Base-by-base conservation (phyloP, 371 early-diverging fungal species). In the Mucor irregularis region DNA sequence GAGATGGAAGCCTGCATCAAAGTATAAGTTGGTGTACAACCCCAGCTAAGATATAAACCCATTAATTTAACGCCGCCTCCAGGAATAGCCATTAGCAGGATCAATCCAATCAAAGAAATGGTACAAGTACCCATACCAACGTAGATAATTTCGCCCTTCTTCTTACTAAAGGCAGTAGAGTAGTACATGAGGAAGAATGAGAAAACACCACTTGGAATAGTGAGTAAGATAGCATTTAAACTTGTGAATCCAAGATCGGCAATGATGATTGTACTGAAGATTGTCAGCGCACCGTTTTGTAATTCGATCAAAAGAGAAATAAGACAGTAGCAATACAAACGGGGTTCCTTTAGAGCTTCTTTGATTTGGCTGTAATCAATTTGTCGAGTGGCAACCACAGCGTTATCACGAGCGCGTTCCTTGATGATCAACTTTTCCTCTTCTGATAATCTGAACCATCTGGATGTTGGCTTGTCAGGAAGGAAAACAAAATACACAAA, bases 361-460 rank as follows among this genome's bases (percentile, higher is more conserved):
- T 19, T 24, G 21, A 55, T 46, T 14, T 64, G 64, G 5, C 38
- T 24, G 21, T 28, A 26, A 11, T 64, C 61, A 37, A 59, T 25
- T 13, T 49, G 24, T 4, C 22, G 38, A 14, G 38, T 51, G 14
- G 51, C 29, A 17, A 51, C 39, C 1, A 51, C 51, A 9, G 68
- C 63, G 49, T 72, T 69, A 25, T 76, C 73, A 14, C 51, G 50
- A n/a, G 49, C 25, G 28, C 61, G 59, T 8, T 52, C 62, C 25
- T 63, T 48, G 1, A 65, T 49, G 11, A 61, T 61, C 10, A 30
- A 6, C n/a, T 48, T 56, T 37, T 65, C 56, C 5, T 48, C 62
- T 37, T 56, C 61, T 16, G 42, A 43, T 11, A 61, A 28, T 8
- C 33, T n/a, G 13, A 61, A 56, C 56, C 62, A 56, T 11, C 56